phyloP scores from a whole-genome alignment of 495 filamentous ascomycete genomes.

The Tuber melanosporum region DNA sequence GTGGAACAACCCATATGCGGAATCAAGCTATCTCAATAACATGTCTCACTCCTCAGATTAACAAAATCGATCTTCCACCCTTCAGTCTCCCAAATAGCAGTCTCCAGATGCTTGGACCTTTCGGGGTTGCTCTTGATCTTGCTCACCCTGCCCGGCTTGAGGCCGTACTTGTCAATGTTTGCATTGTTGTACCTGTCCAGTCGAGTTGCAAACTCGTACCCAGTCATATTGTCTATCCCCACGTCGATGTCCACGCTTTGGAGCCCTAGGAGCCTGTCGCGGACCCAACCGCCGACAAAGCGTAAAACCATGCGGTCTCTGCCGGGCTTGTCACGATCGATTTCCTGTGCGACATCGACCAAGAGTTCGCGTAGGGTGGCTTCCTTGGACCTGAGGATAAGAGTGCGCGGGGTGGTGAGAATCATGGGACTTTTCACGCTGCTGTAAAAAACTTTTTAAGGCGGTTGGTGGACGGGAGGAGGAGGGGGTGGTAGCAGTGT shows the following conservation, averaged over 20 bases:
- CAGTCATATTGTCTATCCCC: constrained; percentile 91
- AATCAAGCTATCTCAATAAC: constrained; percentile 75
- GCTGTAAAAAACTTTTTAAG: background rate
- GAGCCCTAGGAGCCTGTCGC: constrained; percentile 82
- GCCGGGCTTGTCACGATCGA: constrained; percentile 13
- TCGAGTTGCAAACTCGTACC: constrained; percentile 69
- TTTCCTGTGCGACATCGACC: constrained; percentile 27
- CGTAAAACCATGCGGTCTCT: constrained; percentile 55
- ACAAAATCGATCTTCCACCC: constrained; percentile 90
- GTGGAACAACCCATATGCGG: constrained; percentile 57
- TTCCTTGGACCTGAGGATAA: constrained; percentile 18
- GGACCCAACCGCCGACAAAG: constrained; percentile 96
- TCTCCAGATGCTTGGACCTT: constrained; percentile 95
- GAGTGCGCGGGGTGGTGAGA: background rate
- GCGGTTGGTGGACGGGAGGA: background rate
- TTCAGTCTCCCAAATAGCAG: constrained; percentile 74
- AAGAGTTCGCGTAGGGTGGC: constrained; percentile 30
- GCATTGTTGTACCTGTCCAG: constrained; percentile 53
- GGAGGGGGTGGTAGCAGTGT: too few species aligned
- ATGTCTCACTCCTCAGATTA: constrained; percentile 87
- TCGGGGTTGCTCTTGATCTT: constrained; percentile 86
- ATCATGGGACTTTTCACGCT: background rate
- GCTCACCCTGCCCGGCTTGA: constrained; percentile 53
- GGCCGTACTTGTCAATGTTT: constrained; percentile 42
- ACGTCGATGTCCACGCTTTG: constrained; percentile 88